Conservation (phyloP, 768 basidiomycete genomes). For the Amanita molliuscula region DNA sequence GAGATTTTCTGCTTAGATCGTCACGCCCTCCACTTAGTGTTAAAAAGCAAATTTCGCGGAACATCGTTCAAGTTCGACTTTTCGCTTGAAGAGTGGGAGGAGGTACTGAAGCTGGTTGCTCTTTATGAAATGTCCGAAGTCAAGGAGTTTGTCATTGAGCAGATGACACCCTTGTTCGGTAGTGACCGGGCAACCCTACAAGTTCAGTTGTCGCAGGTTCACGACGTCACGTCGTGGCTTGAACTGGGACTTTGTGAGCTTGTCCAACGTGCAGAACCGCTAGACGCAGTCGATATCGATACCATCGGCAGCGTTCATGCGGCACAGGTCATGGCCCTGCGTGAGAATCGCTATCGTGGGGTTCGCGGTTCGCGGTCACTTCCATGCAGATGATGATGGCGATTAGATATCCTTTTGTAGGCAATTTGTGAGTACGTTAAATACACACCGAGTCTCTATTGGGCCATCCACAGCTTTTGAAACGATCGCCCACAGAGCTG, state of each 20-base stretch:
- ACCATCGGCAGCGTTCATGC: background rate
- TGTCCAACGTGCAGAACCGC: background rate
- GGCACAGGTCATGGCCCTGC: background rate
- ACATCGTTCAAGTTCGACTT: background rate
- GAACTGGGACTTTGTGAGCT: background rate
- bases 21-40: background rate
- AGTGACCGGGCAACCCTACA: background rate
- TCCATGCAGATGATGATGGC: too few relatives aligned
- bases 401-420: too few relatives aligned
- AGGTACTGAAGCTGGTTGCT: constrained; percentile 25
- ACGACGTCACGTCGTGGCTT: background rate
- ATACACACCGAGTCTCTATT: constrained; percentile 40
- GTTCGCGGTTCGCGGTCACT: too few relatives aligned
- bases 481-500: constrained; percentile 60
- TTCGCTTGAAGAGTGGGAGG: constrained; percentile 21
- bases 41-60: background rate
- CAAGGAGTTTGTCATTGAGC: background rate
- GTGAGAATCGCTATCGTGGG: background rate
- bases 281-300: background rate
- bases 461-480: constrained; percentile 46
- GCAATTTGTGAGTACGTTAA: too few relatives aligned
- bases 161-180: background rate
- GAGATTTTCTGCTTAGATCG: background rate
- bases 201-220: constrained; percentile 5
- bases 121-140: constrained; percentile 20